Evolutionary conservation across 2,329 filamentous ascomycete genomes (phyloP), one percentile per base, ranked within the genome.

Genomic region (Fusarium irregulare): DNA sequence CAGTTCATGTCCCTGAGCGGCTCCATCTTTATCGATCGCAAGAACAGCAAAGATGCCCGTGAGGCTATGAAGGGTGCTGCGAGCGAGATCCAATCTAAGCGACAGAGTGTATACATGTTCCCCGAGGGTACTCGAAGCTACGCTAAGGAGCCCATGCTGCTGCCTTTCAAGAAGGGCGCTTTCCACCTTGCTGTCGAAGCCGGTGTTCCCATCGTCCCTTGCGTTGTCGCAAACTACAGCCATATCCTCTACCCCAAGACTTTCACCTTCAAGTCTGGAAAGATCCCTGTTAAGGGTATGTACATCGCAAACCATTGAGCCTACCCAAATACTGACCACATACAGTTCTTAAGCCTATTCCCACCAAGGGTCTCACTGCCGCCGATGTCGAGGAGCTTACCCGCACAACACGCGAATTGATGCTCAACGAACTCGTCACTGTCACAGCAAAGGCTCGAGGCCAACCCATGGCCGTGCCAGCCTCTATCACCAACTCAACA

Each of bases 101-200:
- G 83, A 69, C 92, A 94, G 84, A 92, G 87, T 80, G 92, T 95
- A 74, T 95, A 90, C 83, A 93, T 95, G 83, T 95, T 95, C 80
- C 92, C 92, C 63, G 96, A 99, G 83, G 96, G 96, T 53, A 99
- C 96, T 3, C 88, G 96, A 72, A 97, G 93, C 79, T 97, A 98
- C 82, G 87, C 92, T 60, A 89, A 91, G 74, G 90, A 94, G 57
- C 92, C 96, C 3, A 88, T 87, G 63, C 83, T 99, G 75, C 84
- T 98, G 57, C 93, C 94, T n/a, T 99, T 98, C 86, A 99, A 99
- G 84, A 99, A 99, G 85, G 96, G 96, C 64, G 96, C 95, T 48
- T 99, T 99, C 82, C 95, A 99, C 80, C 87, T 99, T 34, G 96
- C 96, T 47, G 89, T 99, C 21, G 93, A 98, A 84, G 95, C 95